Base-by-base conservation (phyloP, 1,284 basidiomycete genomes). In the Gomphus bonarii region DNA sequence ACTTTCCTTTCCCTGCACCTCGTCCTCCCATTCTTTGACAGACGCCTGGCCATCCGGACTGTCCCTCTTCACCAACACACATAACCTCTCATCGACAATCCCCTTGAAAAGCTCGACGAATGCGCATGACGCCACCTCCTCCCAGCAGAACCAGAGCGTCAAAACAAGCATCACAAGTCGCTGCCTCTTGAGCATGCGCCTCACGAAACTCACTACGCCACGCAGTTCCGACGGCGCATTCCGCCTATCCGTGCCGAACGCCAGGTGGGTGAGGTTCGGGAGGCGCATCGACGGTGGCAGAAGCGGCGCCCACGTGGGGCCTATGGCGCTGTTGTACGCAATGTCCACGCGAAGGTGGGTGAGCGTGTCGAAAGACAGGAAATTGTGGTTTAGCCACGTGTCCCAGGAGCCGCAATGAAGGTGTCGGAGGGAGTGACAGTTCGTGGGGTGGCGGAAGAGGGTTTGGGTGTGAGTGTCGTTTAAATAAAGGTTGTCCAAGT, bases 391-490 rank as follows among this genome's bases (percentile, higher is more conserved):
- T 12, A 53, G 12, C 51, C 51, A 53, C 10, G 22, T 16, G 25
- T 38, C 51, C 50, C 50, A 51, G 7, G 51, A 53, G 36, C 51
- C 51, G 12, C 51, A 53, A 28, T 53, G 51, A 14, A 53, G n/a
- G 1, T 53, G 38, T 30, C 12, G 42, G 35, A 53, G 49, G 30
- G 8, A 8, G 51, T 43, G 25, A 22, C n/a, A 30, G 9, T 31
- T 16, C 35, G 30, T 31, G 10, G 38, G 40, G 20, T 22, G 30
- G 12, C 16, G 36, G 42, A 43, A 53, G n/a, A 2, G 30, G 33
- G 31, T 22, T 2, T 25, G 25, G 25, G 25, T 25, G 31, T 35
- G 11, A 1, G 36, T 43, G n/a, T 30, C 35, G 18, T 53, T 53
- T 31, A 53, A 10, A 38, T 53, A 53, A 3, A 53, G n/a, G 36